Conservation (phyloP, 768 basidiomycete genomes). For the Xanthoconium purpureum region DNA sequence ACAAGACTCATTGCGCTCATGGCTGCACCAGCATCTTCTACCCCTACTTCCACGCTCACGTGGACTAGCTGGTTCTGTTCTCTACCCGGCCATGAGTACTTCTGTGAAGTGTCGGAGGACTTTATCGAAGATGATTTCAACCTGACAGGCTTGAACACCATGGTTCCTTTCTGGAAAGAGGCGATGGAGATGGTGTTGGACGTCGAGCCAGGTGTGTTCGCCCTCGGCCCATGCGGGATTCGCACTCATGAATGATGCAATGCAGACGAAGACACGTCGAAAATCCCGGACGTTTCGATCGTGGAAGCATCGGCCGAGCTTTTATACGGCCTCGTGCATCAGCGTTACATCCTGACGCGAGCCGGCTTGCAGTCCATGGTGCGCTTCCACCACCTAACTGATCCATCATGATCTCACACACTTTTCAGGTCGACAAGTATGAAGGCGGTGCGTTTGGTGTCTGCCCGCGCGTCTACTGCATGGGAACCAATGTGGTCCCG, state of each 20-base stretch:
- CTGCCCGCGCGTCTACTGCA: conserved; percentile 94
- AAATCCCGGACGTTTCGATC: conserved; percentile 98
- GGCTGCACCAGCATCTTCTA: conserved; percentile 66
- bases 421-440: conserved; percentile 85
- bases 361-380: conserved; percentile 96
- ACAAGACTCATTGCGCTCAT: conserved; percentile 16
- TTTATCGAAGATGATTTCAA: conserved; percentile 99
- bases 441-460: conserved; percentile 87
- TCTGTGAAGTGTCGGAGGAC: conserved; percentile 96
- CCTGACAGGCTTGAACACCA: conserved; percentile 88
- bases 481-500: conserved; percentile 84
- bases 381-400: conserved; percentile 16
- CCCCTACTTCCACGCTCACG: conserved; percentile 86
- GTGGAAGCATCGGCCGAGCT: conserved; percentile 97
- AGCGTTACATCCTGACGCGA: conserved; percentile 94
- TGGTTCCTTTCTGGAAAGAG: conserved; percentile 99
- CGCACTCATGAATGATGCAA: conserved; percentile 8
- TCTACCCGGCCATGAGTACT: conserved; percentile 94
- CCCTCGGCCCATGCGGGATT: conserved; percentile 14
- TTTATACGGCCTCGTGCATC: conserved; percentile 95
- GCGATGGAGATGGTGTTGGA: conserved; percentile 99
- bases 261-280: conserved; percentile 84
- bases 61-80: conserved; percentile 98
- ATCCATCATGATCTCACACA: conserved; percentile 17
- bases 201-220: conserved; percentile 88